Conservation (phyloP, 202 grass and related monocot species). For the Setaria italica region DNA sequence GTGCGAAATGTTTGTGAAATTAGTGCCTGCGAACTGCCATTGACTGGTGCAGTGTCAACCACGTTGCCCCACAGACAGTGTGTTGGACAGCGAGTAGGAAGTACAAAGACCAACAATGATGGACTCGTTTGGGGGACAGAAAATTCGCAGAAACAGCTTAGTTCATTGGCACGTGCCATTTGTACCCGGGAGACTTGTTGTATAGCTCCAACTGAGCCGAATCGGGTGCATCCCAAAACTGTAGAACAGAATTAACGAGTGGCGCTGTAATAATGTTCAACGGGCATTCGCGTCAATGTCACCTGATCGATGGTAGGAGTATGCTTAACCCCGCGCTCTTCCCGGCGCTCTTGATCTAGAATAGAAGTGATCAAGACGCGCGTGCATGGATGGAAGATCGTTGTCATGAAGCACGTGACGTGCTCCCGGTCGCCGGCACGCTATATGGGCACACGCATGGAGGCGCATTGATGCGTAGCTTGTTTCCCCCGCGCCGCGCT, state of each 20-base stretch:
- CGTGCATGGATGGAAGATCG: conserved; percentile 2
- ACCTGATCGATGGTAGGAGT: neutral
- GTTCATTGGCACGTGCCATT: too few species aligned
- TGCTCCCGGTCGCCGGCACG: conserved; percentile 7
- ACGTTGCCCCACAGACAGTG: neutral
- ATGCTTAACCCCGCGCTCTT: neutral
- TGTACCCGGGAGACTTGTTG: neutral
- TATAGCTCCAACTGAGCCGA: neutral
- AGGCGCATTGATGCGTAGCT: conserved; percentile 8
- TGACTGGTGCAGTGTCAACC: neutral
- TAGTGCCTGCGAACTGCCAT: neutral
- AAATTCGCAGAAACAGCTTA: neutral
- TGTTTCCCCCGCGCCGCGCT: neutral
- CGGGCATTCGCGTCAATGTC: neutral
- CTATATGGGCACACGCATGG: neutral
- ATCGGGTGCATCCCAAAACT: too few species aligned
- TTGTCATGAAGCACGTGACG: conserved; percentile 21
- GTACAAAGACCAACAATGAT: neutral
- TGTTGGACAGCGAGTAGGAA: neutral
- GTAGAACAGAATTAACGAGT: too few species aligned
- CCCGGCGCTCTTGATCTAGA: neutral
- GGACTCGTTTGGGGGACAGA: neutral
- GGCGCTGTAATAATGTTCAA: neutral
- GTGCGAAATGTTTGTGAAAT: neutral
- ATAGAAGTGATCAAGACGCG: neutral